phyloP scores from a whole-genome alignment of 495 filamentous ascomycete species.

The Aspergillus ellipticus region DNA sequence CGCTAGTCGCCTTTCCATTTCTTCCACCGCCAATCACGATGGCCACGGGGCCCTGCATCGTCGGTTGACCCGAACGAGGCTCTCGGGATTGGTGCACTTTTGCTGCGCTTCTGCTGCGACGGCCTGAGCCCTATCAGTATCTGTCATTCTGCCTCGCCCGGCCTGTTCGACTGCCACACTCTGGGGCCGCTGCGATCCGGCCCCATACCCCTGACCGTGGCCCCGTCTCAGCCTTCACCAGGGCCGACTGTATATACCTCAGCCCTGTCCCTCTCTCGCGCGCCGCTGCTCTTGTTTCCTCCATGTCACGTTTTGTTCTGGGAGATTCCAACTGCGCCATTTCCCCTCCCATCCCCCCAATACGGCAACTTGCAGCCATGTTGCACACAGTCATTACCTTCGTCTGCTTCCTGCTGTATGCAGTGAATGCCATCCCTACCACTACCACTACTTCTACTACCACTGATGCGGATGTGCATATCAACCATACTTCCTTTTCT shows the following conservation, averaged over 20 bases:
- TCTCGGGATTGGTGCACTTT: not conserved
- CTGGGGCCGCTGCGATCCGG: not conserved
- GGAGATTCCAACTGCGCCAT: not conserved
- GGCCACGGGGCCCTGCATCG: not conserved
- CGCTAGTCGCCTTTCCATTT: not conserved
- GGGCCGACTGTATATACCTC: too few species aligned
- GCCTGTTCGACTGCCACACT: not conserved
- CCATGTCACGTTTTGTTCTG: not conserved
- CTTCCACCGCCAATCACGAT: not conserved
- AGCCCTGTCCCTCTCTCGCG: not conserved
- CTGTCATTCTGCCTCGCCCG: not conserved
- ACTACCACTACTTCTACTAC: too few species aligned
- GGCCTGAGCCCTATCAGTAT: not conserved
- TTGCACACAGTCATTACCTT: not conserved
- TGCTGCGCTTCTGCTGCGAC: too few species aligned
- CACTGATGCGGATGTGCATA: not conserved
- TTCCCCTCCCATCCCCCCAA: not conserved
- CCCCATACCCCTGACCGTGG: not conserved
- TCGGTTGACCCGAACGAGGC: not conserved
- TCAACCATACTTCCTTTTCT: constrained; percentile 21
- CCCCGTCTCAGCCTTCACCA: too few species aligned
- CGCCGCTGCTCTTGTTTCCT: not conserved
- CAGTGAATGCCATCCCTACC: constrained; percentile 2
- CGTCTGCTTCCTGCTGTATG: not conserved
- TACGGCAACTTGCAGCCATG: constrained; percentile 2